Percentiles rank a stretch among this genome's conserved stretches.
phyloP scores from a whole-genome alignment of 768 basidiomycete genomes.

The Boletus vinaceobasis region DNA sequence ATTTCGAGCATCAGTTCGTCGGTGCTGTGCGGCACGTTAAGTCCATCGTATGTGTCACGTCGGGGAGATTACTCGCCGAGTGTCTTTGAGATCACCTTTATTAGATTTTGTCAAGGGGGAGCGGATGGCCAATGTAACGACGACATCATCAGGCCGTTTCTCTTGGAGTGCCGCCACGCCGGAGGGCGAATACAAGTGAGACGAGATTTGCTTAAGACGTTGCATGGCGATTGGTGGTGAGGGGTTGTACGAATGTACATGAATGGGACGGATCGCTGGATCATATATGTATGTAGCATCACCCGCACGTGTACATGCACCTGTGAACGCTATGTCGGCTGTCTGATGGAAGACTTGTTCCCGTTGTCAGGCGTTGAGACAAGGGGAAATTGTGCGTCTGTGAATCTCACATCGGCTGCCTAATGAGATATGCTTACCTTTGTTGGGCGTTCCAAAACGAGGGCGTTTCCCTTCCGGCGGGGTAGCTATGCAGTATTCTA shows the following conservation, averaged over 20 bases:
- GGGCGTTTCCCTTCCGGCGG: too few relatives aligned
- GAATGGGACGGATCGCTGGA: background rate
- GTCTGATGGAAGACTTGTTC: too few relatives aligned
- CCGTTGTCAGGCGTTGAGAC: too few relatives aligned
- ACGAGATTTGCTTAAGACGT: conserved; percentile 61
- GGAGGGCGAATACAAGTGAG: conserved; percentile 48
- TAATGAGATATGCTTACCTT: too few relatives aligned
- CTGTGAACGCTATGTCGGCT: too few relatives aligned
- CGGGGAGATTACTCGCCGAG: conserved; percentile 39
- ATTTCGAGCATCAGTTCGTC: conserved; percentile 81
- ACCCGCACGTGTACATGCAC: too few relatives aligned
- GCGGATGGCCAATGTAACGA: conserved; percentile 76
- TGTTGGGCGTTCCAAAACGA: too few relatives aligned
- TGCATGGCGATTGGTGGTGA: conserved; percentile 38
- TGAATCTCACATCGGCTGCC: too few relatives aligned
- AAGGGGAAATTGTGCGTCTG: too few relatives aligned
- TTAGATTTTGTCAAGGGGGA: conserved; percentile 73
- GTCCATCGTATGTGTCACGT: background rate
- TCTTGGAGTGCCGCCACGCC: conserved; percentile 50
- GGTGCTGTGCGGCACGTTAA: conserved; percentile 40
- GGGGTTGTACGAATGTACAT: too few relatives aligned
- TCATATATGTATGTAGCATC: too few relatives aligned
- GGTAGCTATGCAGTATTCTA: too few relatives aligned
- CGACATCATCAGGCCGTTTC: conserved; percentile 71
- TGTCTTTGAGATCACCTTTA: conserved; percentile 74